Percentiles rank a stretch among this genome's conserved stretches.
Conservation (phyloP, 768 basidiomycete species). For the Boletales sp. region DNA sequence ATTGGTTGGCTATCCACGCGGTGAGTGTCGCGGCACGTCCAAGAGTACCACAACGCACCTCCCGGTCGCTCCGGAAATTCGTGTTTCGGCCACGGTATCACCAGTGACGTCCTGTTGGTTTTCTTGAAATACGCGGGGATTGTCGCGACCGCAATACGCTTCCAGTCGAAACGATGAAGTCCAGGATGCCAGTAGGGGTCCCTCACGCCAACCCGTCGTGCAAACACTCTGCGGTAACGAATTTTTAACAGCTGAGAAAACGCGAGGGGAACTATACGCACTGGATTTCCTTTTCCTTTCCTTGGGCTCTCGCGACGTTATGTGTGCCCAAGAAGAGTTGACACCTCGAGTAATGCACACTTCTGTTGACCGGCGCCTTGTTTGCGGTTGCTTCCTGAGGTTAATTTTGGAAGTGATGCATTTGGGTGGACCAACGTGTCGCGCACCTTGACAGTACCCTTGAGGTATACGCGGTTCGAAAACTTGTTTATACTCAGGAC, state of each 20-base stretch:
- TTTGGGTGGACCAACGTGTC: neutral
- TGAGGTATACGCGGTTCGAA: slow-evolving; percentile 64
- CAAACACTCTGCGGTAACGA: slow-evolving; percentile 59
- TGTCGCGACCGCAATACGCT: slow-evolving; percentile 65
- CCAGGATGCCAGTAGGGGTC: slow-evolving; percentile 55
- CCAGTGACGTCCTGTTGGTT: slow-evolving; percentile 31
- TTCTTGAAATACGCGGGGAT: slow-evolving; percentile 48
- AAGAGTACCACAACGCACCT: slow-evolving; percentile 15
- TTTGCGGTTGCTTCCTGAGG: slow-evolving; percentile 17
- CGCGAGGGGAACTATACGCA: slow-evolving; percentile 30
- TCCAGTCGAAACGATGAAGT: slow-evolving; percentile 63
- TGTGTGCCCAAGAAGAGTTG: slow-evolving; percentile 72
- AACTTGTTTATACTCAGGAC: slow-evolving; percentile 72
- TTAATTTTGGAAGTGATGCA: slow-evolving; percentile 2
- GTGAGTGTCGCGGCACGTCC: slow-evolving; percentile 6
- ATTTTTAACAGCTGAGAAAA: neutral
- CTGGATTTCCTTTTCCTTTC: slow-evolving; percentile 41
- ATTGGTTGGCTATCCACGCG: slow-evolving; percentile 27
- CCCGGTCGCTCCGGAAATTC: slow-evolving; percentile 36
- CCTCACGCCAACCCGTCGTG: slow-evolving; percentile 62
- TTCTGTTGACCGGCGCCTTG: slow-evolving; percentile 28
- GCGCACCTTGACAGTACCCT: slow-evolving; percentile 35
- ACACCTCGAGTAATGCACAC: slow-evolving; percentile 73
- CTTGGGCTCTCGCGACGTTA: slow-evolving; percentile 29
- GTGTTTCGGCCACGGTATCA: slow-evolving; percentile 69